Evolutionary conservation across 768 basidiomycete species (phyloP).

Genomic region (Tylopilus sp.): DNA sequence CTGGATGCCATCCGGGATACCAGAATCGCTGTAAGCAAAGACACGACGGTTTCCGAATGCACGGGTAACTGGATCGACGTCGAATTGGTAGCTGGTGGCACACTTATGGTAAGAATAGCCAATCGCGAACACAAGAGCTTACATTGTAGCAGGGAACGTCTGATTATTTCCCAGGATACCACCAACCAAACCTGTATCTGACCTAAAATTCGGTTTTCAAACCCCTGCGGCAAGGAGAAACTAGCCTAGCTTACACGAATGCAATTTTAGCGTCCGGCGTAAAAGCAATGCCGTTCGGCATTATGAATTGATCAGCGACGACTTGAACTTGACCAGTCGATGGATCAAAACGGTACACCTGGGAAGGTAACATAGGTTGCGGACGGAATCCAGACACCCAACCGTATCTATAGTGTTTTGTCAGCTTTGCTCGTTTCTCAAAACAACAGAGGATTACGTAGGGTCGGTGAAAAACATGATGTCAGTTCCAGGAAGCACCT

Average conservation of each 20-base stretch:
- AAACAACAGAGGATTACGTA: conserved; percentile 36
- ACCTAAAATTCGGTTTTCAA: conserved; percentile 21
- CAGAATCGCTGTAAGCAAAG: too few relatives aligned
- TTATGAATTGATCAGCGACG: too few relatives aligned
- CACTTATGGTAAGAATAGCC: background rate
- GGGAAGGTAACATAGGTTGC: conserved; percentile 45
- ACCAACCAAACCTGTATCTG: conserved; percentile 32
- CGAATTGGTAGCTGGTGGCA: conserved; percentile 60
- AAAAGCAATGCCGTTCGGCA: too few relatives aligned
- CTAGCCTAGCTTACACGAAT: background rate
- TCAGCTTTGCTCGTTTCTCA: too few relatives aligned
- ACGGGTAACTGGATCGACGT: conserved; percentile 43
- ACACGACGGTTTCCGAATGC: background rate
- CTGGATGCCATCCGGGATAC: background rate
- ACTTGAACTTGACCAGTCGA: too few relatives aligned
- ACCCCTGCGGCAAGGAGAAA: conserved; percentile 2
- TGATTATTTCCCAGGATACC: conserved; percentile 49
- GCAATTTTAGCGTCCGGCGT: too few relatives aligned
- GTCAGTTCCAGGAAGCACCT: too few relatives aligned
- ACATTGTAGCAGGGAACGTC: conserved; percentile 68
- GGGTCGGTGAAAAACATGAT: conserved; percentile 74
- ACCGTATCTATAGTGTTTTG: conserved; percentile 62
- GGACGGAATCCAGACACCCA: conserved; percentile 66
- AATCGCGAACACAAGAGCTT: conserved; percentile 19
- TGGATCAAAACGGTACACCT: too few relatives aligned